These are phyloP conservation scores for Boletus tomentosulus DNA, from an alignment of 768 basidiomycete genomes.

Conservation along the genomic window DNA sequence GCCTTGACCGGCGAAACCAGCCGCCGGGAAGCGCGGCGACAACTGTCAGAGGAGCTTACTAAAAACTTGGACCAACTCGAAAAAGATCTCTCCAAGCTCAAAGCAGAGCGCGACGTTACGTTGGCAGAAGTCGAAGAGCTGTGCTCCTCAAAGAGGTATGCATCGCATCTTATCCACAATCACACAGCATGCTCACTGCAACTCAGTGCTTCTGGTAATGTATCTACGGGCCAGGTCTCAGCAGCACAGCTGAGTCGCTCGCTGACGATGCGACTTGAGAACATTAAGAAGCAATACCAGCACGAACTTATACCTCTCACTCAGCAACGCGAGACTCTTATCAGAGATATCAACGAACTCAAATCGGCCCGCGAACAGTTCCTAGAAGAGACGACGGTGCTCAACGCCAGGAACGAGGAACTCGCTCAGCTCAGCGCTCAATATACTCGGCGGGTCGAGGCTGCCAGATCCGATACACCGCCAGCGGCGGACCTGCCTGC, in stretches of 20 bases:
- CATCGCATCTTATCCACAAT: slow-evolving; percentile 2
- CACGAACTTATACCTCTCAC: slow-evolving; percentile 82
- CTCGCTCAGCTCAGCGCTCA: slow-evolving; percentile 84
- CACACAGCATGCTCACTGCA: slow-evolving; percentile 22
- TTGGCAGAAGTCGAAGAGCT: slow-evolving; percentile 94
- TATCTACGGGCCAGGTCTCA: slow-evolving; percentile 33
- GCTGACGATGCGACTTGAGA: slow-evolving; percentile 81
- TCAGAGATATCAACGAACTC: slow-evolving; percentile 82
- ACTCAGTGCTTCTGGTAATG: slow-evolving; percentile 25
- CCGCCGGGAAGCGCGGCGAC: slow-evolving; percentile 73
- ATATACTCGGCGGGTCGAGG: slow-evolving; percentile 75
- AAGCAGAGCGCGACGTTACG: slow-evolving; percentile 86
- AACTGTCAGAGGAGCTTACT: slow-evolving; percentile 73
- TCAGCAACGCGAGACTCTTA: slow-evolving; percentile 72
- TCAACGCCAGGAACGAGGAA: slow-evolving; percentile 91
- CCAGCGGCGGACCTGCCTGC: slow-evolving; percentile 5
- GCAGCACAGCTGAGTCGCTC: slow-evolving; percentile 54
- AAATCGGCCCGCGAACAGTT: slow-evolving; percentile 81
- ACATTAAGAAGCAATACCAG: slow-evolving; percentile 82
- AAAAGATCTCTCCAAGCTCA: slow-evolving; percentile 80
- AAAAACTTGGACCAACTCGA: slow-evolving; percentile 76
- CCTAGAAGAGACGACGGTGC: slow-evolving; percentile 85
- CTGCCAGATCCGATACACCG: slow-evolving; percentile 15
- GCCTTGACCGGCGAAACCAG: slow-evolving; percentile 79
- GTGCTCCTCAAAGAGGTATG: slow-evolving; percentile 66